Conservation (phyloP, 345 rosid species). For the Salix suchowensis region DNA sequence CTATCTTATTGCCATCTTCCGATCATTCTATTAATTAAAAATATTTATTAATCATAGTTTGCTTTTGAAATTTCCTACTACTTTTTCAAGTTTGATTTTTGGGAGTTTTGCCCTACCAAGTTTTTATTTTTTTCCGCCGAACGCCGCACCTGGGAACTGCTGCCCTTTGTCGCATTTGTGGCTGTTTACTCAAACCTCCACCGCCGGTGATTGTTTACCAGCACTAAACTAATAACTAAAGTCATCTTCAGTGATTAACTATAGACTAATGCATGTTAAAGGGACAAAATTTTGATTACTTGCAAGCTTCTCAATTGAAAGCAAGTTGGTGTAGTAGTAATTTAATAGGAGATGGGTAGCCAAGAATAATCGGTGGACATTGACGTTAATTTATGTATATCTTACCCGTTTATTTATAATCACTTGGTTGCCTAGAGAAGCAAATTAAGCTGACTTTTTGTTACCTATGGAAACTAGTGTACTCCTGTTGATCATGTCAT, state of each 20-base stretch:
- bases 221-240: constrained; percentile 15
- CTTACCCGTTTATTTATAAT: neutral
- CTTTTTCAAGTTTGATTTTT: constrained; percentile 8
- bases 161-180: constrained; percentile 49
- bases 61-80: constrained; percentile 8
- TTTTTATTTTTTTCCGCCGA: constrained; percentile 47
- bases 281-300: neutral
- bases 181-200: constrained; percentile 10
- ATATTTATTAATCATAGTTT: neutral
- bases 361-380: neutral
- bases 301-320: neutral
- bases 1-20: neutral
- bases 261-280: neutral
- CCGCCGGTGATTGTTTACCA: constrained; percentile 26
- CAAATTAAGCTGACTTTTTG: neutral
- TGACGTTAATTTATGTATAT: neutral
- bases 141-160: constrained; percentile 74
- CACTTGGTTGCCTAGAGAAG: neutral
- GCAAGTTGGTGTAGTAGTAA: neutral
- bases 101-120: neutral
- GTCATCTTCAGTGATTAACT: neutral
- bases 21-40: neutral
- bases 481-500: neutral
- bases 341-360: neutral
- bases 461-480: neutral